These are phyloP conservation scores for Lasiosphaeria hispida DNA, from an alignment of 495 filamentous ascomycete species.

Conservation along the genomic window DNA sequence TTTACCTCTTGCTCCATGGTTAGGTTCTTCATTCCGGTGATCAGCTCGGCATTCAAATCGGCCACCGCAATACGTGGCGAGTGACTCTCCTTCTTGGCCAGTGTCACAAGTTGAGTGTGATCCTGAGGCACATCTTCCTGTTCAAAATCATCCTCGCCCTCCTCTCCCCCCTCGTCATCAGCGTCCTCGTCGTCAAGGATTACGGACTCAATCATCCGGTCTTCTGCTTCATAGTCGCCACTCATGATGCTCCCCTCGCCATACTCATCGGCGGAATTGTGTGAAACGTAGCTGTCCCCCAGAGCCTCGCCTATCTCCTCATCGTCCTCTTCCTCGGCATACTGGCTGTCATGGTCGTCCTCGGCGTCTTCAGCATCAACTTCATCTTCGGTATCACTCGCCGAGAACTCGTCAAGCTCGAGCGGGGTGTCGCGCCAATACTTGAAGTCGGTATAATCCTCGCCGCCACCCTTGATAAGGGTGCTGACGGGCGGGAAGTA, in stretches of 20 bases:
- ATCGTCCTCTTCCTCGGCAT: slow-evolving; percentile 38
- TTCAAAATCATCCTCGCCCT: slow-evolving; percentile 33
- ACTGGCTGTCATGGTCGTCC: slow-evolving; percentile 44
- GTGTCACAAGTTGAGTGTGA: slow-evolving; percentile 2
- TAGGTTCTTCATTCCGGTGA: slow-evolving; percentile 49
- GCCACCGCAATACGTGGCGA: slow-evolving; percentile 20
- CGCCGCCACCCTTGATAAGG: slow-evolving; percentile 72
- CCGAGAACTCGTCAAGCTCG: slow-evolving; percentile 75
- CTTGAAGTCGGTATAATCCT: slow-evolving; percentile 85
- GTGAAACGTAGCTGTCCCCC: slow-evolving; percentile 60
- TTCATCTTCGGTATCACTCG: slow-evolving; percentile 64
- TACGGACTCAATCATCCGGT: slow-evolving; percentile 20
- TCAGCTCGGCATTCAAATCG: slow-evolving; percentile 48
- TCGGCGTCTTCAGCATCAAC: slow-evolving; percentile 44
- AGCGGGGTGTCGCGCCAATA: slow-evolving; percentile 78
- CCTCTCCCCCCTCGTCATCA: slow-evolving; percentile 33
- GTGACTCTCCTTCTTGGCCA: neutral
- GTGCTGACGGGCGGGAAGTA: slow-evolving; percentile 86
- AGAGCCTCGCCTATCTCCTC: slow-evolving; percentile 44
- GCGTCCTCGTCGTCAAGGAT: slow-evolving; percentile 32
- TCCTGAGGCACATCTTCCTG: slow-evolving; percentile 48
- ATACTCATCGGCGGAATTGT: slow-evolving; percentile 50
- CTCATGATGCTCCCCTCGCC: slow-evolving; percentile 45
- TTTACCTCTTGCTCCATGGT: slow-evolving; percentile 33
- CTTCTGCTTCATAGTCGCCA: slow-evolving; percentile 36